A percentile compares a stretch with the other conserved stretches of the same genome.
phyloP scores from a whole-genome alignment of 495 filamentous ascomycete genomes.

The Penicillium pancosmium region DNA sequence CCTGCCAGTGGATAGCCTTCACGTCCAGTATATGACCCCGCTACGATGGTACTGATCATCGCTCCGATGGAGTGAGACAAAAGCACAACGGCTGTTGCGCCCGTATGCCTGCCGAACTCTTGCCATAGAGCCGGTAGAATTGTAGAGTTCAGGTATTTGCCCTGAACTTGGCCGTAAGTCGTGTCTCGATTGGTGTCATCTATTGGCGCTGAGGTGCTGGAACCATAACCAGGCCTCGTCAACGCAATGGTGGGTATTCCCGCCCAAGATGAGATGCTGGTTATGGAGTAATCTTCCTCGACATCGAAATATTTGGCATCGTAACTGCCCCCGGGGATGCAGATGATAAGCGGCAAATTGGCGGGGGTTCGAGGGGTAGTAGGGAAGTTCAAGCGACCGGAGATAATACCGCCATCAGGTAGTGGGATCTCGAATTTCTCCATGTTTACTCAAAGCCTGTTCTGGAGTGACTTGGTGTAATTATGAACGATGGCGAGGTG shows the following conservation, averaged over 20 bases:
- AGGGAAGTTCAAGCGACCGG: neutral
- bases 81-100: constrained; percentile 32
- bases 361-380: neutral
- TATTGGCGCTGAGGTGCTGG: constrained; percentile 17
- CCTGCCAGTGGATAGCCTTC: constrained; percentile 34
- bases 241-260: constrained; percentile 35
- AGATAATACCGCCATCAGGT: neutral
- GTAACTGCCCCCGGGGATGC: constrained; percentile 40
- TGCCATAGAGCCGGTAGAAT: constrained; percentile 39
- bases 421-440: neutral
- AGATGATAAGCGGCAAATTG: constrained; percentile 13
- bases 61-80: constrained; percentile 37
- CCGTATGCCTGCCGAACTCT: constrained; percentile 23
- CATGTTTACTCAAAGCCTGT: neutral
- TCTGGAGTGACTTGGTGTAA: neutral
- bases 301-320: constrained; percentile 39
- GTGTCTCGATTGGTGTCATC: constrained; percentile 2
- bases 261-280: constrained; percentile 20
- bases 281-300: constrained; percentile 29
- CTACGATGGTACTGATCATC: constrained; percentile 28
- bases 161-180: constrained; percentile 28
- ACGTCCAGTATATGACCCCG: constrained; percentile 11
- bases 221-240: constrained; percentile 35
- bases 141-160: constrained; percentile 26
- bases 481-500: neutral